These are phyloP conservation scores for Chrysoporthe puriensis DNA, from an alignment of 2,329 filamentous ascomycete genomes.

Conservation along the genomic window DNA sequence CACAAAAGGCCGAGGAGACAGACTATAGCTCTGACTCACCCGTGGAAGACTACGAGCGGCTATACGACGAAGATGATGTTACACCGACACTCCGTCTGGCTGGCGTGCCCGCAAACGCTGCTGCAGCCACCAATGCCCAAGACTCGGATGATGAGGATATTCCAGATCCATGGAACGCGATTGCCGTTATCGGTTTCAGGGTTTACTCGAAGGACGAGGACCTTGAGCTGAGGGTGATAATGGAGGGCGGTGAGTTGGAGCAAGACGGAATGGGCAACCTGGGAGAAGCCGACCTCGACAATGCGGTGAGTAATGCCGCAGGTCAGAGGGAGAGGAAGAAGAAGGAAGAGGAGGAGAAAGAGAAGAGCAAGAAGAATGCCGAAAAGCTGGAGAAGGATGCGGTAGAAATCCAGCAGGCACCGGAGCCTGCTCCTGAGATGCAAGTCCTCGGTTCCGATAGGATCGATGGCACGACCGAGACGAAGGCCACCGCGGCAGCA, in stretches of 20 bases:
- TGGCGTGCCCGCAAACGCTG: slow-evolving; percentile 40
- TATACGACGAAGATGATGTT: slow-evolving; percentile 63
- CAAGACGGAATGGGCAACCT: slow-evolving; percentile 62
- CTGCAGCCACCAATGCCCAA: slow-evolving; percentile 43
- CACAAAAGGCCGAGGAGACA: slow-evolving; percentile 42
- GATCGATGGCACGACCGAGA: neutral
- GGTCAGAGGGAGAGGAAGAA: slow-evolving; percentile 44
- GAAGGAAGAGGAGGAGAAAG: slow-evolving; percentile 2
- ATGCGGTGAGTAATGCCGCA: slow-evolving; percentile 59
- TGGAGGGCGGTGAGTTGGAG: slow-evolving; percentile 57
- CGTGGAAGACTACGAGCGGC: slow-evolving; percentile 61
- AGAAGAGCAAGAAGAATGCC: slow-evolving; percentile 11
- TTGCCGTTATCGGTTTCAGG: slow-evolving; percentile 63
- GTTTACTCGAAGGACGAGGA: slow-evolving; percentile 62
- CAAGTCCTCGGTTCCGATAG: neutral
- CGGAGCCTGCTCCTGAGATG: neutral
- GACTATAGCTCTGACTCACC: slow-evolving; percentile 64
- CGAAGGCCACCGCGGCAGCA: neutral
- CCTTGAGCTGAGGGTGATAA: slow-evolving; percentile 57
- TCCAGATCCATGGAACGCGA: slow-evolving; percentile 64
- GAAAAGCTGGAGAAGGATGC: neutral
- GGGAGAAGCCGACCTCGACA: slow-evolving; percentile 58
- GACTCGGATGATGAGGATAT: slow-evolving; percentile 59
- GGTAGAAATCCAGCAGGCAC: neutral
- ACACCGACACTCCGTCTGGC: slow-evolving; percentile 52